Conservation (phyloP, 2,329 filamentous ascomycete species). For the Dactylella cylindrospora region DNA sequence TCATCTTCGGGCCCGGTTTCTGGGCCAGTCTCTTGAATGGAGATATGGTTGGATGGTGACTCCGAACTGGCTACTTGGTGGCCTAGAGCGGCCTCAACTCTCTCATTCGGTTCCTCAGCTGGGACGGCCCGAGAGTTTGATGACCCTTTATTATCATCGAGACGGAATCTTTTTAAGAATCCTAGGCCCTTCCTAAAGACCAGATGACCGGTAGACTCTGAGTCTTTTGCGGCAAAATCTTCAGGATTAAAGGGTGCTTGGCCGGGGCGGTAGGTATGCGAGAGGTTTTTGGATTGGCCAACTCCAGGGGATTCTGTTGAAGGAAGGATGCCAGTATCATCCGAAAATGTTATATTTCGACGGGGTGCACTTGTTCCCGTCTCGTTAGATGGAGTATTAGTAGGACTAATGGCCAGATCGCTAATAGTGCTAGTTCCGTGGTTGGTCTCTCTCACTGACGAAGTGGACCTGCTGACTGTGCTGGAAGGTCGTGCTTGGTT, state of each 20-base stretch:
- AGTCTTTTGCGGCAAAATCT: slow-evolving; percentile 16
- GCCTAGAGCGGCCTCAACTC: slow-evolving; percentile 17
- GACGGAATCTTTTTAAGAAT: slow-evolving; percentile 23
- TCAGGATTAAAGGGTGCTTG: slow-evolving; percentile 39
- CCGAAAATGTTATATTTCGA: slow-evolving; percentile 30
- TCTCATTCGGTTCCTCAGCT: slow-evolving; percentile 4
- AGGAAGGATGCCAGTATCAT: not conserved
- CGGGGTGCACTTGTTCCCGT: slow-evolving; percentile 16
- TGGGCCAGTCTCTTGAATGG: not conserved
- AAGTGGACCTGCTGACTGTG: slow-evolving; percentile 31
- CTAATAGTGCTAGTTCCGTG: slow-evolving; percentile 38
- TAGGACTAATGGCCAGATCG: slow-evolving; percentile 36
- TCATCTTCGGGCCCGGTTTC: slow-evolving; percentile 16
- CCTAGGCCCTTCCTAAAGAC: slow-evolving; percentile 16
- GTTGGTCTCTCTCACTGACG: slow-evolving; percentile 34
- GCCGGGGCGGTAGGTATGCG: slow-evolving; percentile 30
- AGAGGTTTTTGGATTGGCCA: slow-evolving; percentile 22
- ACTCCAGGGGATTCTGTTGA: slow-evolving; percentile 5
- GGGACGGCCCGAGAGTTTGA: slow-evolving; percentile 5
- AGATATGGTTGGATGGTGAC: slow-evolving; percentile 14
- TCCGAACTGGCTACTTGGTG: slow-evolving; percentile 9
- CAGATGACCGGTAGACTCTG: slow-evolving; percentile 5
- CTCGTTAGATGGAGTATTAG: slow-evolving; percentile 38
- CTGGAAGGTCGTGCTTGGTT: slow-evolving; percentile 27
- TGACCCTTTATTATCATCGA: slow-evolving; percentile 4